Evolutionary conservation across 306 rosid species (phyloP).

Genomic region (Acacia acuminata): DNA sequence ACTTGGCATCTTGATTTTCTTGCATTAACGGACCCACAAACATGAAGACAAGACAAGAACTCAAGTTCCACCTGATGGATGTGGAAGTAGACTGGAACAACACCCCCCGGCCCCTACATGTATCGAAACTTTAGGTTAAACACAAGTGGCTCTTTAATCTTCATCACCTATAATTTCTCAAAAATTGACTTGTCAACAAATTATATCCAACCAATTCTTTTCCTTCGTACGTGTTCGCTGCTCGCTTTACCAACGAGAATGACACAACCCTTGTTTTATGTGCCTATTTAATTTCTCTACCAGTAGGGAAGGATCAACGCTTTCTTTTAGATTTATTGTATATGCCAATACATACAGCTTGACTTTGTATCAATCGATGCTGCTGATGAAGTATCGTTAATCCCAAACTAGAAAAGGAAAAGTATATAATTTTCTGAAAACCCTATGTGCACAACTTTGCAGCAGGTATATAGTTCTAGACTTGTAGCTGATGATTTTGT

Average conservation of each 20-base stretch:
- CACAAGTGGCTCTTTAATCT: constrained; percentile 4
- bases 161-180: background rate
- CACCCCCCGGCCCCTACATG: background rate
- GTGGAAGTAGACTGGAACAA: background rate
- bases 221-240: background rate
- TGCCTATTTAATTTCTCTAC: background rate
- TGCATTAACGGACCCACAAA: background rate
- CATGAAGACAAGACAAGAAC: background rate
- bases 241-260: background rate
- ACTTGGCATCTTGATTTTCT: background rate
- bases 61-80: background rate
- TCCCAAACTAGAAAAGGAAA: background rate
- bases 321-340: background rate
- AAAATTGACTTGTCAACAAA: constrained; percentile 15
- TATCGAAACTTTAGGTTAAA: background rate
- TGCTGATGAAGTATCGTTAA: background rate
- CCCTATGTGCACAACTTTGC: background rate
- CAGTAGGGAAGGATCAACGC: background rate
- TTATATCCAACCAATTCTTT: background rate
- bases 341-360: background rate
- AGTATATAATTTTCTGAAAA: background rate
- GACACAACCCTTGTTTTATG: background rate
- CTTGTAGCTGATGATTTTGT: background rate
- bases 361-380: constrained; percentile 10
- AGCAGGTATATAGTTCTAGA: background rate